Evolutionary conservation across 345 rosid species (phyloP), one percentile per base, ranked within the genome.

Genomic region (Turritis glabra): DNA sequence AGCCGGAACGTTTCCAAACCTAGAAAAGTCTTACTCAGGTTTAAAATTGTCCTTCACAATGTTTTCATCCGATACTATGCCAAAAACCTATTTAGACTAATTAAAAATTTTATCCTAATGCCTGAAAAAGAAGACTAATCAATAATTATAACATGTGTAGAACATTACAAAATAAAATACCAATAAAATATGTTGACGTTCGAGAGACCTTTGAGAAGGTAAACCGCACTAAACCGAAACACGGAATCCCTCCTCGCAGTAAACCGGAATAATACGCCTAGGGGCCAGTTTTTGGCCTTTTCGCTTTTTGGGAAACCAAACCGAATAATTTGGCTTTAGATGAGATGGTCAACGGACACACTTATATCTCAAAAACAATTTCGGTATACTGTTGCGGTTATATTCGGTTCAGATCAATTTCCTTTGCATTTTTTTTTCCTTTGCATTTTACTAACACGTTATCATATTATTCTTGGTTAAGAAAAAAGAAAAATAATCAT

Each of bases 1-100:
- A 47, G 60, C 53, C 35, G 23, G 8, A 38, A 59, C 61, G 78
- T 74, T 66, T 74, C 66, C 43, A 30, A 21, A 64, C 37, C 29
- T 56, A 74, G 59, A 74, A 64, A 74, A 74, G 67, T 21, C n/a
- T n/a, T n/a, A n/a, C n/a, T n/a, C 72, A 47, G 25, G 60, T 26
- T 56, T 47, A 40, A 74, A 66, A 5, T 35, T 65, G 59, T 65
- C 66, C n/a, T 26, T 23, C 11, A 15, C 19, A 8, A 27, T n/a
- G 13, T 51, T 21, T 73, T 41, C 50, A 18, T 14, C 12, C 6
- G 3, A 19, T 18, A 26, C 25, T 47, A 35, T 50, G 18, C 60
- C 35, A 61, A 21, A 17, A 15, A 27, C 44, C 38, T 41, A 5
- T 2, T 9, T 69, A 21, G 55, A 26, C 29, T 19, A 30, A 11